A percentile compares a stretch with the other conserved stretches of the same genome.
phyloP scores from a whole-genome alignment of 1,139 yeast species.

The Hyphopichia wangnamkhiaoensis region DNA sequence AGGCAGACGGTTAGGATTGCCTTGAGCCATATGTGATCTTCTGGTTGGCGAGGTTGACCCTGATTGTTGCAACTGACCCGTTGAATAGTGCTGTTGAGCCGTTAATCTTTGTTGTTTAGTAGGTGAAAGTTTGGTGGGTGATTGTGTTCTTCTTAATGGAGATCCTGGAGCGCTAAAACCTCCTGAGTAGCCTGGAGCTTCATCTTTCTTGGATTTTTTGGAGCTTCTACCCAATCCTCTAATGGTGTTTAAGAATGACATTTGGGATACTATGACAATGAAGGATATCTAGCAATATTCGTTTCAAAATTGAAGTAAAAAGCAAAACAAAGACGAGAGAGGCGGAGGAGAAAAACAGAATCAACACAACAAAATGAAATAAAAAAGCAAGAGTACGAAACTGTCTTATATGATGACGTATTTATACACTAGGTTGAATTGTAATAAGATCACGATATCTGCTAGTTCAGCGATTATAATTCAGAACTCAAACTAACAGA shows the following conservation, averaged over 20 bases:
- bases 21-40: conserved; percentile 23
- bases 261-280: conserved; percentile 9
- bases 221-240: conserved; percentile 69
- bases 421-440: too few species aligned
- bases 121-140: conserved; percentile 33
- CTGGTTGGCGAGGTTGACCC: conserved; percentile 31
- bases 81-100: conserved; percentile 24
- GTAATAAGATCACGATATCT: too few species aligned
- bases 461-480: too few species aligned
- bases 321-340: too few species aligned
- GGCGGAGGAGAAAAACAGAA: too few species aligned
- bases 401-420: too few species aligned
- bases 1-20: conserved; percentile 24
- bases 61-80: conserved; percentile 9
- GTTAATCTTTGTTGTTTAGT: conserved; percentile 26
- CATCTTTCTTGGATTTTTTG: conserved; percentile 52
- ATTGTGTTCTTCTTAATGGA: conserved; percentile 39
- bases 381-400: too few species aligned
- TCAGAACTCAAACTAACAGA: too few species aligned
- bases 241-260: conserved; percentile 48
- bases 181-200: conserved; percentile 33
- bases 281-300: background rate
- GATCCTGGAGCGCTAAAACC: conserved; percentile 36
- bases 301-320: background rate
- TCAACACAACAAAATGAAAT: too few species aligned